A percentile compares a stretch with the other conserved stretches of the same genome.
Conservation (phyloP, 345 rosid genomes). For the Ceriops zippeliana region DNA sequence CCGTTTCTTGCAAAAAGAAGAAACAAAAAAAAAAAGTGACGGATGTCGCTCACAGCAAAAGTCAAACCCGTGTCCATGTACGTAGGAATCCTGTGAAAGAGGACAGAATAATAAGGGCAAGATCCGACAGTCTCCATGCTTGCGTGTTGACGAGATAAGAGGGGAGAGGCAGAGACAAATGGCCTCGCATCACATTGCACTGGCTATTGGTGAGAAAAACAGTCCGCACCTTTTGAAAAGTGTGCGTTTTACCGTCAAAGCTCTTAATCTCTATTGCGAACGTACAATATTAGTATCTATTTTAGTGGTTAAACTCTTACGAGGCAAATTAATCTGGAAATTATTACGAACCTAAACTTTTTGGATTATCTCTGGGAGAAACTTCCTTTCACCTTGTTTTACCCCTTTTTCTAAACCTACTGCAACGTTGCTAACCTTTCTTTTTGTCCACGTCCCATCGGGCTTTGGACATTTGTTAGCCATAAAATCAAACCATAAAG, state of each 20-base stretch:
- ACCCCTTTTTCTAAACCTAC: neutral
- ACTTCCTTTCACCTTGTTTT: neutral
- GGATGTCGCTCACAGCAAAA: conserved; percentile 6
- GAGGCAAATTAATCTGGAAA: no score
- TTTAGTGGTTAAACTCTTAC: no score
- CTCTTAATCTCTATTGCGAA: conserved; percentile 4
- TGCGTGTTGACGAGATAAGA: conserved; percentile 27
- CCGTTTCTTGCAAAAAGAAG: neutral
- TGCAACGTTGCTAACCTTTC: neutral
- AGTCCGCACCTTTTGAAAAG: neutral
- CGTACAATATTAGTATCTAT: no score
- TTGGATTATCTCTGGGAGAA: neutral
- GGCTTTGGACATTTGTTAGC: neutral
- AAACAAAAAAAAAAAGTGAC: neutral
- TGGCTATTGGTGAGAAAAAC: conserved; percentile 6
- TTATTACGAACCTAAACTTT: no score
- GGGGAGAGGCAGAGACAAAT: conserved; percentile 6
- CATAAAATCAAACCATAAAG: neutral
- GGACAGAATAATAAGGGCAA: neutral
- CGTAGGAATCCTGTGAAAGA: neutral
- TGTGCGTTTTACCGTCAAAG: conserved; percentile 13
- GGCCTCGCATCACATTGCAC: neutral
- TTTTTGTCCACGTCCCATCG: conserved; percentile 11
- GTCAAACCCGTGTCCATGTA: conserved; percentile 23
- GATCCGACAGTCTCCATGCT: conserved; percentile 30